Base-by-base conservation (phyloP, 1,139 yeast genomes). In the Diutina siamensis region DNA sequence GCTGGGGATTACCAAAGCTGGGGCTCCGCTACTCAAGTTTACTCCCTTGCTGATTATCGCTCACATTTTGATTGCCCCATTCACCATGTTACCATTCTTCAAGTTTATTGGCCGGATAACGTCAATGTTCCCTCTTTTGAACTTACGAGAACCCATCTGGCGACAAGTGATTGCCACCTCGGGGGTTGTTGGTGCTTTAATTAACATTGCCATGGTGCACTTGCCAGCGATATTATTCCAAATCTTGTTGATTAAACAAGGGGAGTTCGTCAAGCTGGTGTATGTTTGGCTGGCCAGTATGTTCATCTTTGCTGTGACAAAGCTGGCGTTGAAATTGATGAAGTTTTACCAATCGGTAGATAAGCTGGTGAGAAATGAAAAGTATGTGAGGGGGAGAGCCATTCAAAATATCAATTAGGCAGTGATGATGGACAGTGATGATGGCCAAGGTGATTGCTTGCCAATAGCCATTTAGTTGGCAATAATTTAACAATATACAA, bases 301-400 rank as follows among this genome's bases (percentile, higher is more conserved):
- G 10, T 13, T 25, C 32, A 38, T 38, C 32, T 38, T 15, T 25
- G 15, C 17, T 12, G 15, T 10, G 12, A 38, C 42, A 12, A 38
- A 25, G 21, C 17, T 40, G 4, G 5, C 44, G 22, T 35, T 27
- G 8, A 44, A 36, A 13, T 42, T 34, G 32, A 22, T 15, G 34
- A 15, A 21, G n/a, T 27, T 22, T 4, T 38, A 32, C 22, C 19
- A 13, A 32, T 27, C 10, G 18, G 18, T 72, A 40, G 68, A 65
- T 45, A 68, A 65, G 19, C 71, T 71, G 51, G 79, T 80, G 28
- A 79, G 76, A 55, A 77, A 76, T 49, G 80, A 78, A 52, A 70
- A 71, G 50, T 82, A 78, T 53, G 78, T 78, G 10, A 72, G 71
- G 48, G 85, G 84, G 1, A 74, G 79, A 54, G 74, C 81, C 1